phyloP scores from a whole-genome alignment of 2,329 filamentous ascomycete genomes.

The Pseudohalonectria lignicola region DNA sequence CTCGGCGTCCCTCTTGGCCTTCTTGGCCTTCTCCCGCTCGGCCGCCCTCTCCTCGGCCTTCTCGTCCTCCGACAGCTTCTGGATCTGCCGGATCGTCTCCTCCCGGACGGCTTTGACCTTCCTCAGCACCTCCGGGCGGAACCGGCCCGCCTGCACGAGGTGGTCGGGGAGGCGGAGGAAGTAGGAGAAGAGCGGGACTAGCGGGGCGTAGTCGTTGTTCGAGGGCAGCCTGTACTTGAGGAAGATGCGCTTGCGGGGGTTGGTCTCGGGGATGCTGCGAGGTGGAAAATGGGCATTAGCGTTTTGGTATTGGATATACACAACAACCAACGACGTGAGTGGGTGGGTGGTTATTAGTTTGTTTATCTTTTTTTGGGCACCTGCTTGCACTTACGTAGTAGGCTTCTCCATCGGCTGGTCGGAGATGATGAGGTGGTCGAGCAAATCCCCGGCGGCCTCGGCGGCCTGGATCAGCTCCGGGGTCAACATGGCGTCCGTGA shows the following conservation, averaged over 20 bases:
- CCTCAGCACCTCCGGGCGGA: slow-evolving; percentile 80
- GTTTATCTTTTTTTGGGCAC: too few species aligned
- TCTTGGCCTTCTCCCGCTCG: slow-evolving; percentile 67
- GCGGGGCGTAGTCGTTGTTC: slow-evolving; percentile 48
- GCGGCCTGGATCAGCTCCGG: slow-evolving; percentile 77
- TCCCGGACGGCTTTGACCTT: slow-evolving; percentile 77
- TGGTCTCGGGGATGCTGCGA: slow-evolving; percentile 67
- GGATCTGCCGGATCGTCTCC: slow-evolving; percentile 66
- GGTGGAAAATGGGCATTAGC: too few species aligned
- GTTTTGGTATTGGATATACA: too few species aligned
- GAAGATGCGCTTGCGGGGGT: slow-evolving; percentile 76
- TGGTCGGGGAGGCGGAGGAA: slow-evolving; percentile 79
- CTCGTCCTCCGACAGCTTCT: slow-evolving; percentile 66
- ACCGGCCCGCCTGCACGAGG: slow-evolving; percentile 66
- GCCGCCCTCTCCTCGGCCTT: slow-evolving; percentile 67
- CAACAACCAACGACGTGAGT: too few species aligned
- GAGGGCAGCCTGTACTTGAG: slow-evolving; percentile 63
- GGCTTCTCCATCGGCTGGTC: slow-evolving; percentile 88
- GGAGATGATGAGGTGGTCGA: slow-evolving; percentile 80
- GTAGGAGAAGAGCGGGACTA: slow-evolving; percentile 67
- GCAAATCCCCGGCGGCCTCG: slow-evolving; percentile 63
- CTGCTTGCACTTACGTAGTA: slow-evolving; percentile 60
- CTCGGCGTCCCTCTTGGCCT: slow-evolving; percentile 80
- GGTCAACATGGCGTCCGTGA: slow-evolving; percentile 79
- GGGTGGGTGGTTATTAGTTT: too few species aligned